These are phyloP conservation scores for Aspergillus japonicus DNA, from an alignment of 2,329 filamentous ascomycete species.

Conservation along the genomic window DNA sequence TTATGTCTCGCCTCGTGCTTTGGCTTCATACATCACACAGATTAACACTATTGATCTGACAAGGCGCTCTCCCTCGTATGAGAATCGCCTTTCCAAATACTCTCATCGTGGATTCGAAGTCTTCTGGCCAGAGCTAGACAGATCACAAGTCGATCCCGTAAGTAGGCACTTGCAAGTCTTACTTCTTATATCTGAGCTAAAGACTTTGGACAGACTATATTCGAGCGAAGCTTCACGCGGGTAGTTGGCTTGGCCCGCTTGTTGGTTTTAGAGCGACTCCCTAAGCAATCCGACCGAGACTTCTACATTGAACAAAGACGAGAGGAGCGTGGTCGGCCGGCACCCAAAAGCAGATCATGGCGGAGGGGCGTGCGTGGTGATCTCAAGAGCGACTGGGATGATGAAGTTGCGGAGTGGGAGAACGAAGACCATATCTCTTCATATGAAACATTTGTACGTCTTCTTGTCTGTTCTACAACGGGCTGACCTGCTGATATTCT, in stretches of 20 bases:
- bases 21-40: conserved; percentile 79
- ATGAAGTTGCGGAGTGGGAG: conserved; percentile 82
- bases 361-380: conserved; percentile 57
- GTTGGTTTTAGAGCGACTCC: conserved; percentile 75
- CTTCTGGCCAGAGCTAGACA: conserved; percentile 72
- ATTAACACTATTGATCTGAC: conserved; percentile 76
- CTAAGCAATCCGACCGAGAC: conserved; percentile 66
- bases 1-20: conserved; percentile 71
- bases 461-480: conserved; percentile 25
- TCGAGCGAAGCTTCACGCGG: conserved; percentile 73
- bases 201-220: conserved; percentile 61
- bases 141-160: conserved; percentile 70
- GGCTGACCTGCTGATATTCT: neutral
- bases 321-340: conserved; percentile 68
- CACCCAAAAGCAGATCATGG: conserved; percentile 38
- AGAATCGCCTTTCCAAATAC: conserved; percentile 83
- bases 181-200: neutral
- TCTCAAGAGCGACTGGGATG: conserved; percentile 73
- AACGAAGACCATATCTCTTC: conserved; percentile 72
- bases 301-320: conserved; percentile 69
- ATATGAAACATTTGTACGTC: conserved; percentile 75
- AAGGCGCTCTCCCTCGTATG: conserved; percentile 79
- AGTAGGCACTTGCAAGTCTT: neutral
- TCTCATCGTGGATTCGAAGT: conserved; percentile 81
- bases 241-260: conserved; percentile 76